These are phyloP conservation scores for Penicillium goetzii DNA, from an alignment of 495 filamentous ascomycete genomes.

Conservation along the genomic window DNA sequence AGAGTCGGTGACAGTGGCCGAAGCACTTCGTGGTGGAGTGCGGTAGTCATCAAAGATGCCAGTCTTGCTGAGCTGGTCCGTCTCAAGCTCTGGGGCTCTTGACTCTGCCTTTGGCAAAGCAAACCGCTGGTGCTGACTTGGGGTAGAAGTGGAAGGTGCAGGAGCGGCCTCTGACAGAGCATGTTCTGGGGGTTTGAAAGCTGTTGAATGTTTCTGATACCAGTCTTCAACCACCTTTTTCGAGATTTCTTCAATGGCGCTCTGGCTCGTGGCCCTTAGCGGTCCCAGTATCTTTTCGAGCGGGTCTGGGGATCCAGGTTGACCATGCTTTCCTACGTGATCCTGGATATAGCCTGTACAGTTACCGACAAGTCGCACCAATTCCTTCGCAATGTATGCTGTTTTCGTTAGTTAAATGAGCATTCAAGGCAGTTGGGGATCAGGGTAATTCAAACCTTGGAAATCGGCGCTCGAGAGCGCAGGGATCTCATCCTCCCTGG, in stretches of 20 bases:
- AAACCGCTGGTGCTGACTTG: background rate
- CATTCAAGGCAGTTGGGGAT: background rate
- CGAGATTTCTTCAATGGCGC: background rate
- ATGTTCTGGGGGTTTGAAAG: background rate
- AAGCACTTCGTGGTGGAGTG: background rate
- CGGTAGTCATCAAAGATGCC: background rate
- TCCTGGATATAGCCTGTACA: background rate
- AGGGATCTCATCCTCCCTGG: background rate
- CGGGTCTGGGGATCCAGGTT: background rate
- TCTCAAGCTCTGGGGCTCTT: background rate
- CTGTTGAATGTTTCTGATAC: too few relatives aligned
- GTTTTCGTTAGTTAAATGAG: background rate
- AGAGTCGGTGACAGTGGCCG: background rate
- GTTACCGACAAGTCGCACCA: background rate
- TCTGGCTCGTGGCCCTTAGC: background rate
- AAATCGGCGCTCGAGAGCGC: background rate
- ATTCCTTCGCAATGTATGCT: background rate
- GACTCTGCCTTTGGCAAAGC: background rate
- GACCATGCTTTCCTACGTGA: background rate
- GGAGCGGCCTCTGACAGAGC: background rate
- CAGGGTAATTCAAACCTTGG: background rate
- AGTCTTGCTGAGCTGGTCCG: background rate
- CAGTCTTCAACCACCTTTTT: background rate
- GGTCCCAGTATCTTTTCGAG: background rate
- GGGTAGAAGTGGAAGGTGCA: background rate